phyloP scores from a whole-genome alignment of 1,284 basidiomycete species.

The Ganoderma resinaceum region DNA sequence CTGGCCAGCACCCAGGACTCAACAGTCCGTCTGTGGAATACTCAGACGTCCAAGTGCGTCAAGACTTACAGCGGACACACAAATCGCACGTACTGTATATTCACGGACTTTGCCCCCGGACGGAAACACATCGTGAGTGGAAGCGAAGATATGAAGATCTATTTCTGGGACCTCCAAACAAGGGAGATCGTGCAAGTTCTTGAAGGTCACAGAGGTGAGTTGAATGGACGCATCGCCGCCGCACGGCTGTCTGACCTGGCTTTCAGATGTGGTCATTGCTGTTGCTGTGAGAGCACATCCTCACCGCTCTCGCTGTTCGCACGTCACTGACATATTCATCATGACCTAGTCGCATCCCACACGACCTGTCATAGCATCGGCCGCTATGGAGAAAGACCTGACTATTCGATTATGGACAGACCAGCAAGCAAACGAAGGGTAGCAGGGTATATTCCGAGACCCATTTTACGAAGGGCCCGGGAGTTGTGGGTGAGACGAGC shows the following conservation, averaged over 20 bases:
- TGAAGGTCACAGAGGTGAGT: constrained; percentile 81
- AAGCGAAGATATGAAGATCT: constrained; percentile 89
- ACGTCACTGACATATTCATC: neutral
- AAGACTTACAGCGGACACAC: constrained; percentile 91
- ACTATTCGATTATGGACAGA: constrained; percentile 83
- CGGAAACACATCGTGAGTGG: constrained; percentile 82
- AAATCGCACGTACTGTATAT: constrained; percentile 82
- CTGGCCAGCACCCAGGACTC: constrained; percentile 92
- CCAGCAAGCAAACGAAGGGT: constrained; percentile 6
- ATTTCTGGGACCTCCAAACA: constrained; percentile 92
- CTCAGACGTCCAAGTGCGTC: constrained; percentile 89
- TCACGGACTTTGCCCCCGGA: constrained; percentile 64
- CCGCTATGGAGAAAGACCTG: constrained; percentile 85
- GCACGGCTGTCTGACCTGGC: neutral
- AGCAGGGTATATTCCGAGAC: neutral
- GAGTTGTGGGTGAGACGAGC: too few species aligned
- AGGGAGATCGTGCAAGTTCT: constrained; percentile 78
- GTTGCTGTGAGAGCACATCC: constrained; percentile 62
- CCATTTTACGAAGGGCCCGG: neutral
- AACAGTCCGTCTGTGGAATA: constrained; percentile 93
- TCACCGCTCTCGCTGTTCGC: constrained; percentile 3
- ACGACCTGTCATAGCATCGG: constrained; percentile 78
- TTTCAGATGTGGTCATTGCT: constrained; percentile 74
- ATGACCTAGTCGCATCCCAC: constrained; percentile 71
- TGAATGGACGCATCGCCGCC: neutral